Base-by-base conservation (phyloP, 2,329 filamentous ascomycete species). In the Colletotrichum tamarilloi region DNA sequence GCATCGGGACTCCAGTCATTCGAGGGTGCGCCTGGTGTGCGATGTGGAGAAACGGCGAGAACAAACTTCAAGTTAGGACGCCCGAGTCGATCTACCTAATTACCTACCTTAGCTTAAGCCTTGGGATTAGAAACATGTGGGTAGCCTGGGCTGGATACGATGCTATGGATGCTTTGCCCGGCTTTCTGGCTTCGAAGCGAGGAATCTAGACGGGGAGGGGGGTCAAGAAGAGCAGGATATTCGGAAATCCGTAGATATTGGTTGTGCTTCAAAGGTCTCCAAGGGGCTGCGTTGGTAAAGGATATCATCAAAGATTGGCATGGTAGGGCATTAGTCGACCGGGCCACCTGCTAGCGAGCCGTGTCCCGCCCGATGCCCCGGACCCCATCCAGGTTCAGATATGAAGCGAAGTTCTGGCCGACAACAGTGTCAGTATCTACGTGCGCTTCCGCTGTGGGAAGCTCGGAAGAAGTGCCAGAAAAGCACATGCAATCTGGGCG, bases 301-400 rank as follows among this genome's bases (percentile, higher is more conserved):
- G 67, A 28, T 35, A 49, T 56, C 24, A 8, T 24, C 35, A 70
- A 63, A 42, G 59, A 64, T 53, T 69, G 67, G 32, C 56, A 30
- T 35, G 52, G 35, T 60, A 73, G 60, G 67, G 67, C 71, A 60
- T 49, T 55, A 35, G 32, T 35, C 32, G 42, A 53, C 65, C 42
- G 52, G 66, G 53, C 42, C 30, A 46, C 12, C 60, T 70, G 57
- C 53, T 65, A 57, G 38, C 67, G 55, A 73, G 56, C 71, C 71
- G 67, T 59, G 60, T 73, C 67, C 71, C 67, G 71, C 67, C 71
- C 71, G 67, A 52, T 24, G 55, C 42, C 57, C 71, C 67, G 67
- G 63, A 56, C 52, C 11, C 14, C 35, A 56, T 32, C 30, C 22
- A 65, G 53, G 6, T 22, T 49, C 19, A 30, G 24, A 24, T 16